A percentile compares a stretch with the other conserved stretches of the same genome.
Evolutionary conservation across 768 basidiomycete species (phyloP).

Genomic region (Podaxis sp.): DNA sequence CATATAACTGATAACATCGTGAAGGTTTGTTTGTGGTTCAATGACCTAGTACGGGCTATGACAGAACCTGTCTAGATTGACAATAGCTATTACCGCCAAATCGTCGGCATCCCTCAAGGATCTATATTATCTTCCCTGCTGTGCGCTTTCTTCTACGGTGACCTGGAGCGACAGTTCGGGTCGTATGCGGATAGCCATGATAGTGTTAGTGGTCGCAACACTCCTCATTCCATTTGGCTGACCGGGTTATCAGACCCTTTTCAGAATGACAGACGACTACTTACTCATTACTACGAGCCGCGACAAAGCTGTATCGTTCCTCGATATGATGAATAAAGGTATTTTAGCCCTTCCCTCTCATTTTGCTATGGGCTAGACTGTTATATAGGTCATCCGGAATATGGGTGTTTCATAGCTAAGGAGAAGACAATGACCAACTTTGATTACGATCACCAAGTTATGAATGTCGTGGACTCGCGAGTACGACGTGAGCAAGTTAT

Average conservation of each 20-base stretch:
- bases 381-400: constrained; percentile 79
- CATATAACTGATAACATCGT: constrained; percentile 94
- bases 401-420: constrained; percentile 86
- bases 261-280: constrained; percentile 95
- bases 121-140: constrained; percentile 93
- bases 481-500: constrained; percentile 20
- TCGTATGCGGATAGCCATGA: constrained; percentile 53
- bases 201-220: constrained; percentile 52
- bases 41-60: background rate
- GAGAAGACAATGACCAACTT: constrained; percentile 93
- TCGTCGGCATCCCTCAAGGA: constrained; percentile 95
- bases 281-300: constrained; percentile 76
- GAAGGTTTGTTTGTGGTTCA: constrained; percentile 50
- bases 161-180: constrained; percentile 67
- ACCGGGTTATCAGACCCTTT: constrained; percentile 50
- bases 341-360: background rate
- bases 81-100: constrained; percentile 76
- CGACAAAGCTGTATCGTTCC: constrained; percentile 60
- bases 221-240: background rate
- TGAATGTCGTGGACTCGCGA: constrained; percentile 53
- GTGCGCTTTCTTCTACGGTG: constrained; percentile 93
- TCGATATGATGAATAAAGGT: constrained; percentile 77
- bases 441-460: constrained; percentile 52
- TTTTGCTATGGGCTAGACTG: background rate
- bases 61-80: constrained; percentile 59